phyloP scores from a whole-genome alignment of 169 alveolate genomes.

The Miamiensis avidus region DNA sequence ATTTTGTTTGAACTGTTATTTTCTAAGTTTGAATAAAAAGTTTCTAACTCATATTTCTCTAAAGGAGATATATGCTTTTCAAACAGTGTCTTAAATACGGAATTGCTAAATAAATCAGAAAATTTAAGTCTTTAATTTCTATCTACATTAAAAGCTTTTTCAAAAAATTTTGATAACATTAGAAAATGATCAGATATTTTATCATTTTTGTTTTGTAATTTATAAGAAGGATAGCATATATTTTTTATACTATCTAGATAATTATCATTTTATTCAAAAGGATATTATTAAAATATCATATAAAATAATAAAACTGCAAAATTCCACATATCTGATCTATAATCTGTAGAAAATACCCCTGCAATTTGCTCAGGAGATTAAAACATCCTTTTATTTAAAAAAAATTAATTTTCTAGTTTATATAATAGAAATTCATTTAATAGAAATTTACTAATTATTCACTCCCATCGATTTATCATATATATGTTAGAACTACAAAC shows the following conservation, averaged over 20 bases:
- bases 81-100: too few species aligned
- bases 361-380: not conserved
- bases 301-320: not conserved
- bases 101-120: too few species aligned
- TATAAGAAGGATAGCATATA: not conserved
- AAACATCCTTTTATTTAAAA: not conserved
- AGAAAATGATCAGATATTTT: too few species aligned
- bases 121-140: not conserved
- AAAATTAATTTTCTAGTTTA: too few species aligned
- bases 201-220: not conserved
- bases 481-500: not conserved
- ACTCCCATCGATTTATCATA: not conserved
- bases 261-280: too few species aligned
- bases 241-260: too few species aligned
- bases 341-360: not conserved
- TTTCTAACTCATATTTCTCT: too few species aligned
- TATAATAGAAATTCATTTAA: not conserved
- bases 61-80: too few species aligned
- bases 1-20: too few species aligned
- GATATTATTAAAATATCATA: not conserved
- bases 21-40: too few species aligned
- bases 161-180: not conserved
- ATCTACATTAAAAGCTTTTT: not conserved
- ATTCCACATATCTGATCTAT: not conserved
- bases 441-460: not conserved